These are phyloP conservation scores for Allantophomopsis lycopodina DNA, from an alignment of 2,329 filamentous ascomycete species.

Conservation along the genomic window DNA sequence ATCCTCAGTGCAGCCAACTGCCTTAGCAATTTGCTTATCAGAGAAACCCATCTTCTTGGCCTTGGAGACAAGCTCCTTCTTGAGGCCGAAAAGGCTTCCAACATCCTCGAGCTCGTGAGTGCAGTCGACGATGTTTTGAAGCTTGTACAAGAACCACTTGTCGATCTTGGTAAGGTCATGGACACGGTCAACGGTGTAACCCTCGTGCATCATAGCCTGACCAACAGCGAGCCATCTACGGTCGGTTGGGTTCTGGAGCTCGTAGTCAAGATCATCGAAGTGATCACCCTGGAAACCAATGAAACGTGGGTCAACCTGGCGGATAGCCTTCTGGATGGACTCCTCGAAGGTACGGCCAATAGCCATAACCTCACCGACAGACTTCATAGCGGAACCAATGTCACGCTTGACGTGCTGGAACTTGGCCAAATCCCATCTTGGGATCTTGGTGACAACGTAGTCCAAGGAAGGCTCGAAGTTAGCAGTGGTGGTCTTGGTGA, in stretches of 20 bases:
- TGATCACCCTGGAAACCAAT: constrained; percentile 90
- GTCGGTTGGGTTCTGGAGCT: constrained; percentile 85
- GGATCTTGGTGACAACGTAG: constrained; percentile 98
- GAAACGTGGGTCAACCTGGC: constrained; percentile 87
- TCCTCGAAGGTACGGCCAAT: constrained; percentile 98
- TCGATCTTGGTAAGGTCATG: constrained; percentile 97
- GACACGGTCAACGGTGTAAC: constrained; percentile 82
- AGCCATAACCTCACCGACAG: constrained; percentile 97
- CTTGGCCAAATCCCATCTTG: constrained; percentile 95
- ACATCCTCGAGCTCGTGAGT: constrained; percentile 73
- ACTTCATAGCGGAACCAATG: constrained; percentile 98
- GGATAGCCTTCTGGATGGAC: constrained; percentile 97
- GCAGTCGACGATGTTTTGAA: constrained; percentile 92
- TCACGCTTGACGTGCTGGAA: constrained; percentile 98
- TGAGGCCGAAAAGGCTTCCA: constrained; percentile 70
- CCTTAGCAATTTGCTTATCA: constrained; percentile 83
- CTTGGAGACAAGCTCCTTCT: constrained; percentile 77
- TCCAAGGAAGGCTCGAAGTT: constrained; percentile 97
- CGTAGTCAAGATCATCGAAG: constrained; percentile 84
- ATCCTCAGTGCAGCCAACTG: constrained; percentile 77
- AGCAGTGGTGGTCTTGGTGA: constrained; percentile 96
- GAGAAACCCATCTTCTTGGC: constrained; percentile 98
- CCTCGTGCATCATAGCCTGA: constrained; percentile 94
- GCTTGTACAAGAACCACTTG: constrained; percentile 98
- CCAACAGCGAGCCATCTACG: constrained; percentile 95